phyloP scores from a whole-genome alignment of 1,284 basidiomycete species.

The Boletus semigastroideus region DNA sequence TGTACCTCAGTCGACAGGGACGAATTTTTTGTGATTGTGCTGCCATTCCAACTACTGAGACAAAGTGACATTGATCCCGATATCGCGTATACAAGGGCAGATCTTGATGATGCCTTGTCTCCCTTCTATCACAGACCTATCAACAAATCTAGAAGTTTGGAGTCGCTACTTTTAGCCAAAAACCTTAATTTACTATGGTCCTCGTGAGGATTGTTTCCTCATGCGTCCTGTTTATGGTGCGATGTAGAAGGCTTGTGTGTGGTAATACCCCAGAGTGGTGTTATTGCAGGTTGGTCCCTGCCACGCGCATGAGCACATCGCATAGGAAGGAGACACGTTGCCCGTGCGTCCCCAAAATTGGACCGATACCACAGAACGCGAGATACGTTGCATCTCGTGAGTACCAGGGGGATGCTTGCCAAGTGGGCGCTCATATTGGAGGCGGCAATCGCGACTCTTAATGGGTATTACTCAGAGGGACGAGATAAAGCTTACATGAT shows the following conservation, averaged over 20 bases:
- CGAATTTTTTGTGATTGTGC: neutral
- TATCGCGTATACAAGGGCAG: conserved; percentile 12
- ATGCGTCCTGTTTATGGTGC: conserved; percentile 22
- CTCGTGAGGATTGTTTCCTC: conserved; percentile 17
- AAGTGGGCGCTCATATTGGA: conserved; percentile 10
- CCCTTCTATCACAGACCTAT: conserved; percentile 19
- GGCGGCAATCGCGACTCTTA: conserved; percentile 3
- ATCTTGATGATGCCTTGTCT: conserved; percentile 24
- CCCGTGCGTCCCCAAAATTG: conserved; percentile 1
- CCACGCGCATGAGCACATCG: conserved; percentile 11
- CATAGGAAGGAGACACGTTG: conserved; percentile 25
- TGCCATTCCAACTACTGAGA: neutral
- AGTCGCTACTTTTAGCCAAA: conserved; percentile 28
- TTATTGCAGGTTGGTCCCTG: conserved; percentile 4
- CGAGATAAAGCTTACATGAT: conserved; percentile 21
- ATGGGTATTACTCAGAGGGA: neutral
- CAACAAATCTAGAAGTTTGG: conserved; percentile 26
- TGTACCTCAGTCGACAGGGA: neutral
- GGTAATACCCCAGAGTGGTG: conserved; percentile 18
- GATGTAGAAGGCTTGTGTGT: conserved; percentile 14
- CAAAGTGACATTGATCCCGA: neutral
- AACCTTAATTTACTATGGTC: conserved; percentile 31
- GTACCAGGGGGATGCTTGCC: conserved; percentile 1
- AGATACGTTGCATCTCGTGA: neutral
- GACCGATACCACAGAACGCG: neutral